Base-by-base conservation (phyloP, 2,329 filamentous ascomycete species). In the Colletotrichum sp. region DNA sequence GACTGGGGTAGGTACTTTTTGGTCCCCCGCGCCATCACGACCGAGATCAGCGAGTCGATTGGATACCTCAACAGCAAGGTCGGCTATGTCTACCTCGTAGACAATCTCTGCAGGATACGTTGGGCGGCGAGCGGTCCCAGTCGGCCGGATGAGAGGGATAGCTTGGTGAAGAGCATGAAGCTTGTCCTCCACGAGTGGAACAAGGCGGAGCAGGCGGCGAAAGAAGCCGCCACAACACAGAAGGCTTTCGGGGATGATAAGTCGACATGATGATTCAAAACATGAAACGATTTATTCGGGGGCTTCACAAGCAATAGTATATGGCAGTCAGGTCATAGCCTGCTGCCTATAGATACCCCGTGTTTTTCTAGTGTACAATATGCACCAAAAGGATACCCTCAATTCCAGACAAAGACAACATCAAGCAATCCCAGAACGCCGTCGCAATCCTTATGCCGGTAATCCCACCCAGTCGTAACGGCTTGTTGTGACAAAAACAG, bases 41-140 rank as follows among this genome's bases (percentile, higher is more conserved):
- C 92, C 69, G 88, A 92, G 71, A 91, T 93, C 71, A 88, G 89
- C 68, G 92, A 93, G 83, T 87, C 86, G 52, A 91, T 94, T 76
- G 93, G 92, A 13, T 79, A 98, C 82, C 87, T 98, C 82, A 99
- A 99, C 85, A 93, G 92, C 79, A 97, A 96, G 85, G 96, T 98
- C 38, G 96, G 96, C 48, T 98, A 98, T 85, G 94, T 96, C 6
- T 99, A 98, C 84, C 89, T 99, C 64, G 89, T 99, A 74, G 97
- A 99, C 83, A 89, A 93, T 77, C 89, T 96, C 78, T 98, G 96
- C 83, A 94, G 93, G 85, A 97, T 99, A 79, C 91, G 97, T 72
- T 99, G 97, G 97, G 97, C 96, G 1, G 97, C 95, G 6, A 98
- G 96, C 81, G 95, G 93, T 15, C 83, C 89, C 62, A 91, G 93